Evolutionary conservation across 2,329 filamentous ascomycete species (phyloP).

Genomic region (Alternaria ethzedia): DNA sequence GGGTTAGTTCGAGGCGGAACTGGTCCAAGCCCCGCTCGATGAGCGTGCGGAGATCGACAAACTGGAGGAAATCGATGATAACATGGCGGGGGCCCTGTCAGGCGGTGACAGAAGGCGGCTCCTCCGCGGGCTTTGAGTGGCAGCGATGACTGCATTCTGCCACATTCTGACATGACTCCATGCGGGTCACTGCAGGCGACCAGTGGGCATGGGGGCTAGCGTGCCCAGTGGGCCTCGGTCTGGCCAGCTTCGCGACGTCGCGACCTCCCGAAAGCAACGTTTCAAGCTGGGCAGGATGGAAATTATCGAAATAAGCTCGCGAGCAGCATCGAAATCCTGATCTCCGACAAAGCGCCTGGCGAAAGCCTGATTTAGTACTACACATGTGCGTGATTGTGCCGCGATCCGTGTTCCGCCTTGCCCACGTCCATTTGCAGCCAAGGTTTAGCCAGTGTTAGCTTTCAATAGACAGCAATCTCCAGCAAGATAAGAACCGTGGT

Average conservation of each 20-base stretch:
- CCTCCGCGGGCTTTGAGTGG: conserved; percentile 23
- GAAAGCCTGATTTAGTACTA: neutral
- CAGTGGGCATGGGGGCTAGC: conserved; percentile 29
- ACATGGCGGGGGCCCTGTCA: conserved; percentile 7
- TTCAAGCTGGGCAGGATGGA: conserved; percentile 24
- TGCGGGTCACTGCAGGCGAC: conserved; percentile 30
- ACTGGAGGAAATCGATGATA: conserved; percentile 33
- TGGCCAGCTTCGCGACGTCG: conserved; percentile 24
- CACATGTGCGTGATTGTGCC: neutral
- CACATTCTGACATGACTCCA: conserved; percentile 28
- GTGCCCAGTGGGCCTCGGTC: conserved; percentile 16
- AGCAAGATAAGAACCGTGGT: conserved; percentile 15
- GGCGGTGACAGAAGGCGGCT: conserved; percentile 26
- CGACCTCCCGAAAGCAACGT: conserved; percentile 17
- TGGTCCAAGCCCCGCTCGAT: conserved; percentile 19
- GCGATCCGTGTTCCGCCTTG: neutral
- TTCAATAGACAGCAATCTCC: conserved; percentile 1
- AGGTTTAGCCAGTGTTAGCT: conserved; percentile 1
- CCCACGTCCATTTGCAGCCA: neutral
- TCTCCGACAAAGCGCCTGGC: neutral
- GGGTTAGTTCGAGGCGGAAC: conserved; percentile 21
- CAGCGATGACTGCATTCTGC: conserved; percentile 29
- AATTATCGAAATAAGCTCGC: conserved; percentile 4
- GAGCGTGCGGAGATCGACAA: conserved; percentile 30
- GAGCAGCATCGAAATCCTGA: conserved; percentile 8